Percentiles rank a stretch among this genome's conserved stretches.
Conservation (phyloP, 768 basidiomycete genomes). For the Fistulinella prunicolor region DNA sequence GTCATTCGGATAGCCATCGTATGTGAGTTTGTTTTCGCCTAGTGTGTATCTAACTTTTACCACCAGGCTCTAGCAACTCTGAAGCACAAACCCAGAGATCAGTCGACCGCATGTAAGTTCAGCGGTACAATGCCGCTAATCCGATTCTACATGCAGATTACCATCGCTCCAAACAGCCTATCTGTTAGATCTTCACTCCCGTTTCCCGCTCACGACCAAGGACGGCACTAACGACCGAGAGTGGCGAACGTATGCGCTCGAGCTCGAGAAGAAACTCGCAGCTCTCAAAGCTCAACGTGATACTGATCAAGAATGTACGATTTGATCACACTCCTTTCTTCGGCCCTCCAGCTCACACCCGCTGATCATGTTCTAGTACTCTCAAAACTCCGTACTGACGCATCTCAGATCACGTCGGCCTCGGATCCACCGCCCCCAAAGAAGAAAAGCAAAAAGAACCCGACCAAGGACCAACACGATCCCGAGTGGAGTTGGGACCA, state of each 20-base stretch:
- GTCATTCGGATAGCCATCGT: conserved; percentile 26
- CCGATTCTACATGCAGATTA: not conserved
- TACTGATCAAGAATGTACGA: conserved; percentile 24
- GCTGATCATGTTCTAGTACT: conserved; percentile 15
- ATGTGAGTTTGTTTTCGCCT: conserved; percentile 3
- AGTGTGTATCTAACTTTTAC: no score
- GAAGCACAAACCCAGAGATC: conserved; percentile 26
- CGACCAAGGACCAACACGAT: conserved; percentile 14
- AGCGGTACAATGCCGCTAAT: no score
- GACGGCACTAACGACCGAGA: not conserved
- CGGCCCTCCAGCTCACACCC: not conserved
- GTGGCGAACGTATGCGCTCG: conserved; percentile 29
- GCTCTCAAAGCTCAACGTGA: conserved; percentile 20
- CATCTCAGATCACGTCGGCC: conserved; percentile 9
- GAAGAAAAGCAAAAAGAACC: conserved; percentile 27
- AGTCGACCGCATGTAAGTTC: conserved; percentile 21
- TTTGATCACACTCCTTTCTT: not conserved
- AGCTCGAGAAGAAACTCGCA: conserved; percentile 26
- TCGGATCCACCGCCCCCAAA: conserved; percentile 22
- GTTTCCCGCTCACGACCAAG: conserved; percentile 18
- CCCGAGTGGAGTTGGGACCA: conserved; percentile 22
- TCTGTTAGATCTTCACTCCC: conserved; percentile 25
- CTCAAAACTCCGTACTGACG: conserved; percentile 13
- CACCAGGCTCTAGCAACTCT: conserved; percentile 21
- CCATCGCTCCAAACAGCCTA: conserved; percentile 20